Evolutionary conservation across 352 stramenopile genomes (phyloP), one percentile per base, ranked within the genome.

Genomic region (Poterioochromonas sp.): DNA sequence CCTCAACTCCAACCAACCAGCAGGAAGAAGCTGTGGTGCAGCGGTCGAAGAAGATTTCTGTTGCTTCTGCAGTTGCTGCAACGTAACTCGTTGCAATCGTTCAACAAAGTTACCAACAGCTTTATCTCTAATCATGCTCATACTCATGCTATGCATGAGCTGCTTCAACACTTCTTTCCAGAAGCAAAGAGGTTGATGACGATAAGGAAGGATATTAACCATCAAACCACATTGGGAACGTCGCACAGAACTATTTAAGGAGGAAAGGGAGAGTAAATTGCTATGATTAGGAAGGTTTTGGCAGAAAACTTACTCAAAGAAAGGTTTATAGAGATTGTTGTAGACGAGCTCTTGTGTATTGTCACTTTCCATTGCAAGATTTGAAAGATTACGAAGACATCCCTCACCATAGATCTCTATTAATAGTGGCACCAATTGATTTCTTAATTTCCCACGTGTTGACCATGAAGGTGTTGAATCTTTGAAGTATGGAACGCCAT

Each of bases 401-500:
- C 88, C 88, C 68, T 90, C 86, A 47, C 94, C 95, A 84, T 98
- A 99, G 79, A 98, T 93, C 74, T 98, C 93, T 32, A 91, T 81
- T 37, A 98, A 83, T 53, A 97, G 83, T 12, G 95, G 94, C 70
- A 98, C 82, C 11, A 98, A 83, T 79, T 94, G 88, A 79, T 94
- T 95, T 51, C 94, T 88, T 44, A 98, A 83, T 83, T 98, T 98
- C 60, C 94, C 94, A 79, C 95, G 86, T 39, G 94, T 98, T 49
- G 91, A 97, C 95, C 95, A 99, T 79, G 88, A 86, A 3, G 94
- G 92, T 37, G 93, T 98, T 58, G 93, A 97, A 87, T 98, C 94
- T 83, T 97, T 97, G 81, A 97, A 97, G 79, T 97, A 98, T 3
- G 94, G 93, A 68, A 99, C 88, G 76, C 93, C 93, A 83, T 93